A percentile compares a stretch with the other conserved stretches of the same genome.
These are phyloP conservation scores for Cantharellus cinnabarinus DNA, from an alignment of 768 basidiomycete species.

Conservation along the genomic window DNA sequence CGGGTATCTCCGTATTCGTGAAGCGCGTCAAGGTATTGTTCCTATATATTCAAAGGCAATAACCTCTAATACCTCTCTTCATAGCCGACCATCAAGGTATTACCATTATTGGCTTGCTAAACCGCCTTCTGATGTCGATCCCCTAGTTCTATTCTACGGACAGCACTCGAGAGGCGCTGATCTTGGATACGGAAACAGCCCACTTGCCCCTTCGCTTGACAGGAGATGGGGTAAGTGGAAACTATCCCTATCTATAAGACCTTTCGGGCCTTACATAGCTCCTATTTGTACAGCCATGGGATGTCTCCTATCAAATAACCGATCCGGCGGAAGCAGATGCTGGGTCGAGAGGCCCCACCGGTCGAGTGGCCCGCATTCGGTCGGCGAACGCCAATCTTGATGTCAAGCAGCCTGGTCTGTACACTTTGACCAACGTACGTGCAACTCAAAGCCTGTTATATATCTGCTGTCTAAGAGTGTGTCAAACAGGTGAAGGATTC, in stretches of 20 bases:
- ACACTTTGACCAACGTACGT: constrained; percentile 49
- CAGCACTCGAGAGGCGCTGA: constrained; percentile 33
- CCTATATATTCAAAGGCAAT: background rate
- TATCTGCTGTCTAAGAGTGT: background rate
- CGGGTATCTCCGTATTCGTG: constrained; percentile 72
- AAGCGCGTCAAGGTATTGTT: constrained; percentile 45
- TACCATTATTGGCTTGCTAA: background rate
- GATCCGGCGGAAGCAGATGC: too few relatives aligned
- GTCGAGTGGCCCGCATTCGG: constrained; percentile 18
- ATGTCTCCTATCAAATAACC: constrained; percentile 33
- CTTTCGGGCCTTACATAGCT: too few relatives aligned
- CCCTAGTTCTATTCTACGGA: constrained; percentile 20
- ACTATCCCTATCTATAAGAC: too few relatives aligned
- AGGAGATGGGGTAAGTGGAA: constrained; percentile 57
- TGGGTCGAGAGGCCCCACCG: too few relatives aligned
- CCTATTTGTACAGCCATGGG: constrained; percentile 51
- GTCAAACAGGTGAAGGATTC: constrained; percentile 47
- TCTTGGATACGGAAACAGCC: constrained; percentile 55
- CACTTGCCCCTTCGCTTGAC: constrained; percentile 68
- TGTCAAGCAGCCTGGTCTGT: constrained; percentile 56
- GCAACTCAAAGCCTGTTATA: background rate
- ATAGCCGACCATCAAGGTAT: constrained; percentile 1
- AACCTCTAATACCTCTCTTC: background rate
- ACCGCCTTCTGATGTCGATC: background rate
- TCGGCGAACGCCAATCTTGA: constrained; percentile 52